Evolutionary conservation across 2,329 filamentous ascomycete genomes (phyloP).

Genomic region (Fusarium stilboides): DNA sequence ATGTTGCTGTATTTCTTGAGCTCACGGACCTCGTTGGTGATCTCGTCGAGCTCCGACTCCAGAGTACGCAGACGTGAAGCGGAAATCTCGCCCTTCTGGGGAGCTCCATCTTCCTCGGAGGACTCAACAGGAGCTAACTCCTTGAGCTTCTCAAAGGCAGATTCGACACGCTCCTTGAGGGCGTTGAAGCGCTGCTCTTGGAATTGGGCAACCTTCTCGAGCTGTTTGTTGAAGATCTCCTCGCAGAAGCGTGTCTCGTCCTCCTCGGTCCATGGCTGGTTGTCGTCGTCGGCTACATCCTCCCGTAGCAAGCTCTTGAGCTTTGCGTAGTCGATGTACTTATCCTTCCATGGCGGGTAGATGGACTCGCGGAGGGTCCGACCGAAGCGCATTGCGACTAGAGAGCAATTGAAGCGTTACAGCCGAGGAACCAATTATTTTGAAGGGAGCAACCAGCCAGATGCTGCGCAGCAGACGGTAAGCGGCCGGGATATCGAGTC

Average conservation of each 20-base stretch:
- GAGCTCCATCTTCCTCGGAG: constrained; percentile 65
- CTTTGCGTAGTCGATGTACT: constrained; percentile 97
- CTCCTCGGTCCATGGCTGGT: constrained; percentile 84
- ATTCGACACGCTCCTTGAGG: constrained; percentile 69
- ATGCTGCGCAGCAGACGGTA: not conserved
- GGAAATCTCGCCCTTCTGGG: constrained; percentile 65
- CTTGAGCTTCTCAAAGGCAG: constrained; percentile 78
- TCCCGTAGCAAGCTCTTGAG: constrained; percentile 92
- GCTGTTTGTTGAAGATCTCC: constrained; percentile 92
- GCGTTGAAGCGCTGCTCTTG: constrained; percentile 81
- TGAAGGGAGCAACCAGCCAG: constrained; percentile 12
- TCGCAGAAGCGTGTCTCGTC: constrained; percentile 96
- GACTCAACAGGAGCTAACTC: constrained; percentile 75
- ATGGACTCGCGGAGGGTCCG: constrained; percentile 85
- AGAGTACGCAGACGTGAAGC: constrained; percentile 76
- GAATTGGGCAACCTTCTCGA: constrained; percentile 95
- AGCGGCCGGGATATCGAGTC: constrained; percentile 2
- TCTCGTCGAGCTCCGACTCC: constrained; percentile 84
- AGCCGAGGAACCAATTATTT: constrained; percentile 17
- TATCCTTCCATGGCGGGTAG: constrained; percentile 89
- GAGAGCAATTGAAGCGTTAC: constrained; percentile 12
- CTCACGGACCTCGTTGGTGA: constrained; percentile 92
- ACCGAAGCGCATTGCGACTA: constrained; percentile 85
- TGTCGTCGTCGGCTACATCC: constrained; percentile 74
- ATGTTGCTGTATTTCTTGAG: constrained; percentile 95